Conservation (phyloP, 768 basidiomycete genomes). For the Pleurotus giganteus region DNA sequence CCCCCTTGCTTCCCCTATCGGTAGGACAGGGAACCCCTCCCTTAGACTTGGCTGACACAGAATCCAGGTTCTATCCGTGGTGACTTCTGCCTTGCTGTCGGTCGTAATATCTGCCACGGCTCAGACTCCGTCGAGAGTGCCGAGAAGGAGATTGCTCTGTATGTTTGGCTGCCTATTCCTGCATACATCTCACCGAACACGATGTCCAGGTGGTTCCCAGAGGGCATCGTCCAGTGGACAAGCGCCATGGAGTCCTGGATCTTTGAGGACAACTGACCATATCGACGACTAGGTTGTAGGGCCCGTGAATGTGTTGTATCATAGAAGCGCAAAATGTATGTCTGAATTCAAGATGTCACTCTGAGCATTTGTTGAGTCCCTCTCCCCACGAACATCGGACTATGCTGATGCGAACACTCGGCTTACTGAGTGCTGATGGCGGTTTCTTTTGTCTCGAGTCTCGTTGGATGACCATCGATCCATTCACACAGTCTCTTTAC, state of each 20-base stretch:
- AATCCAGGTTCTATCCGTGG: constrained; percentile 87
- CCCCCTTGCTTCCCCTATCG: constrained; percentile 85
- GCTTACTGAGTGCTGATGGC: background rate
- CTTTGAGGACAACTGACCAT: constrained; percentile 49
- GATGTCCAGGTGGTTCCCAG: constrained; percentile 82
- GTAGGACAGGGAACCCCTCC: constrained; percentile 36
- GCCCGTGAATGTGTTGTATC: background rate
- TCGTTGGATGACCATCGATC: constrained; percentile 20
- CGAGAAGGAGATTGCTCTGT: constrained; percentile 95
- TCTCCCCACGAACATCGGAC: constrained; percentile 1
- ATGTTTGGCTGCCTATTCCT: constrained; percentile 27
- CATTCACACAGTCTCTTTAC: constrained; percentile 5
- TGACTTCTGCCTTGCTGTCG: constrained; percentile 91
- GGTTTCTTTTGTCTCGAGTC: constrained; percentile 12
- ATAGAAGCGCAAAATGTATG: background rate
- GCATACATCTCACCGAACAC: constrained; percentile 8
- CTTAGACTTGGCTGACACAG: constrained; percentile 7
- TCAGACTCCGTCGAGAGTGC: constrained; percentile 87
- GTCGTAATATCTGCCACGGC: constrained; percentile 93
- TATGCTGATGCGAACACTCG: background rate
- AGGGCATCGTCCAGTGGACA: constrained; percentile 73
- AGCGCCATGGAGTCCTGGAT: constrained; percentile 68
- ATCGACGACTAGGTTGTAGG: background rate
- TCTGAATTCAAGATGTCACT: background rate
- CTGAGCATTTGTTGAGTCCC: background rate